phyloP scores from a whole-genome alignment of 345 rosid species.

The Mangifera indica region DNA sequence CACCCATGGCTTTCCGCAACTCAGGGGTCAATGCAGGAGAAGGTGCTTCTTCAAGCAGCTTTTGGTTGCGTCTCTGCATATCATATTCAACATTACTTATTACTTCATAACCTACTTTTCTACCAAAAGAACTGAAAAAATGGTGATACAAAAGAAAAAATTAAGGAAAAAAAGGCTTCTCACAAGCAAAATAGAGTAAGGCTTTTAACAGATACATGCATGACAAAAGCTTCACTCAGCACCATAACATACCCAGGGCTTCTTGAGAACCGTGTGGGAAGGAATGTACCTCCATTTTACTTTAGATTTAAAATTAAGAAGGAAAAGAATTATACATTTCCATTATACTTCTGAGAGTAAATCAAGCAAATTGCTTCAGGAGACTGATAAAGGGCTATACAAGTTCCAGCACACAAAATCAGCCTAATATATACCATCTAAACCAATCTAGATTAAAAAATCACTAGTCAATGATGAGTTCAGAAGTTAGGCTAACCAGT shows the following conservation, averaged over 20 bases:
- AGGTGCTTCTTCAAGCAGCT: conserved; percentile 96
- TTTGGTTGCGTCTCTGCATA: conserved; percentile 90
- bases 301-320: background rate
- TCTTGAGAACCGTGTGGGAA: background rate
- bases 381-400: too few species aligned
- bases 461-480: too few species aligned
- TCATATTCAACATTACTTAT: conserved; percentile 26
- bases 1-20: conserved; percentile 97
- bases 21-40: conserved; percentile 96
- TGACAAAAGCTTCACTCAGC: background rate
- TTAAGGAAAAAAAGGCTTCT: background rate
- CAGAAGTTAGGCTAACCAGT: too few species aligned
- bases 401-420: too few species aligned
- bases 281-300: background rate
- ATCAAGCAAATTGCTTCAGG: background rate
- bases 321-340: background rate
- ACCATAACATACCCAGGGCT: background rate
- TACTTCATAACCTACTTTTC: conserved; percentile 14
- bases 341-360: background rate
- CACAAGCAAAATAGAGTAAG: background rate
- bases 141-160: background rate
- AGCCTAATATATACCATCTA: too few species aligned
- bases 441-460: too few species aligned
- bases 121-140: background rate
- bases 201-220: background rate